Evolutionary conservation across 2,329 filamentous ascomycete genomes (phyloP), one percentile per base, ranked within the genome.

Genomic region (Calcarisporium arbuscula): DNA sequence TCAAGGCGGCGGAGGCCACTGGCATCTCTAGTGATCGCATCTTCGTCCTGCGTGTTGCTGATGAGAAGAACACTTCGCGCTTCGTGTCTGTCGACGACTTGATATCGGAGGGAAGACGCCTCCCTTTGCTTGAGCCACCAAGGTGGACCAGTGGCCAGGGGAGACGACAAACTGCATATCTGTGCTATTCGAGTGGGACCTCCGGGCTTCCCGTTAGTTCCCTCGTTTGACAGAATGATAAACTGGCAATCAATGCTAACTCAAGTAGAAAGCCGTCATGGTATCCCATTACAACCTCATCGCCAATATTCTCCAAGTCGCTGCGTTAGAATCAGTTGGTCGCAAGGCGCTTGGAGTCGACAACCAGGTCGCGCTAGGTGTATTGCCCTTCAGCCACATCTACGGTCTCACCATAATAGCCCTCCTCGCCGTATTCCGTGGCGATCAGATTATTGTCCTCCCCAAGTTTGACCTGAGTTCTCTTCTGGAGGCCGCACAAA

Each of bases 141-240:
- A 66, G 65, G 21, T 85, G 80, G 80, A 50, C 60, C 28, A 68
- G 69, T 39, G 82, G 82, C 0, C 77, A 85, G 46, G 81, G 79
- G 4, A 71, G 72, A 22, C 74, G 75, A 35, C 79, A 82, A 48
- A 77, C 77, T 6, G 82, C 85, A 0, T 90, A 85, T 52, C 66
- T 94, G 28, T 88, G 82, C 61, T 89, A 86, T 55, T 87, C 82
- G 0, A 85, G 80, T 53, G 85, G 85, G 14, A 90, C 85, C 2
- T 88, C 83, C 9, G 85, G 85, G 4, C 61, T 89, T 23, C 85
- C 85, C 12, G 80, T 83, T 65, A 49, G 68, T 45, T 19, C 11
- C 16, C 10, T 25, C 15, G n/a, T n/a, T n/a, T n/a, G n/a, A n/a
- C n/a, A n/a, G n/a, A n/a, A n/a, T n/a, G n/a, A n/a, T n/a, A n/a